Evolutionary conservation across 345 rosid genomes (phyloP), one percentile per base, ranked within the genome.

Genomic region (Eucalyptus pauciflora): DNA sequence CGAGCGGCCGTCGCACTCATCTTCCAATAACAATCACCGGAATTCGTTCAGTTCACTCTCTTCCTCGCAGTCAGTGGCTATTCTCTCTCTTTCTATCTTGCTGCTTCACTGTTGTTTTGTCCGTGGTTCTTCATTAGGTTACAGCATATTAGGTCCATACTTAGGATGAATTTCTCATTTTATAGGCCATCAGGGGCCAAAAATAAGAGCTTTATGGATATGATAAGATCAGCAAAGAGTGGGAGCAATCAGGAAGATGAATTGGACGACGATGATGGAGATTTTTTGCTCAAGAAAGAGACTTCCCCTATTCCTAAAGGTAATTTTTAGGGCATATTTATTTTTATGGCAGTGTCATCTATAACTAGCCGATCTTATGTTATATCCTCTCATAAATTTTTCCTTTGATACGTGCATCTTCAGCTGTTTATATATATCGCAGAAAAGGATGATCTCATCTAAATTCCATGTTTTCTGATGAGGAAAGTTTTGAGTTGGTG

Each of bases 131-230:
- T 85, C 37, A 49, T 85, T 10, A 48, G 16, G 33, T 17, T 27
- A 86, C 37, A 51, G 27, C 17, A 29, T 46, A 58, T 58, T 20
- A 20, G 48, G 33, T 41, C 56, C 49, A 86, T 76, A 58, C 50
- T 87, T n/a, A 76, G 86, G 16, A 67, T 43, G 76, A 29, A 31
- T 31, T 54, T 80, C 58, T n/a, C 14, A 49, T 71, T 27, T 31
- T 86, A 89, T 94, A 98, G 99, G 92, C 92, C 94, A 71, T 90
- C 93, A 62, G 95, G 94, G 88, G 89, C 91, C 71, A 97, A 93
- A 92, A 92, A 92, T 92, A 96, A 94, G 88, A 97, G 99, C 94
- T 98, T 98, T 91, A 93, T 98, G 92, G 98, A 96, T 56, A 96
- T 98, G 98, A 95, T 98, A 89, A 94, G 94, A 89, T 95, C 96